Evolutionary conservation across 257 asterid species (phyloP).

Genomic region (Craterostigma plantagineum): DNA sequence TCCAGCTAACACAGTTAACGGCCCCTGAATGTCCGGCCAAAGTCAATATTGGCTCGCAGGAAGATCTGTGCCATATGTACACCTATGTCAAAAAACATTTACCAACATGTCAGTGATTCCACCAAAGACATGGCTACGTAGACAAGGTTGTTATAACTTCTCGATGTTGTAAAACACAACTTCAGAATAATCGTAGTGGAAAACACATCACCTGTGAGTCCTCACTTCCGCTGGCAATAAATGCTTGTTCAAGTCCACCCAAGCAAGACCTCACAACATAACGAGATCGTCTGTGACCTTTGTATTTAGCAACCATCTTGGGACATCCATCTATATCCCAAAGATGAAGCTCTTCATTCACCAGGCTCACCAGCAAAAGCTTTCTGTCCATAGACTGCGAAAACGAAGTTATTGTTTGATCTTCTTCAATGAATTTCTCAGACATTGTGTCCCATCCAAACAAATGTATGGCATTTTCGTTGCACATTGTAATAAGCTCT

Average conservation of each 20-base stretch:
- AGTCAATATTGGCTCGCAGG: slow-evolving; percentile 38
- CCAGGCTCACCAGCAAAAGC: slow-evolving; percentile 57
- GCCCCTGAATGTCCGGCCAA: slow-evolving; percentile 63
- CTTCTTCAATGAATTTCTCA: slow-evolving; percentile 63
- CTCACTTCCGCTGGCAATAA: slow-evolving; percentile 91
- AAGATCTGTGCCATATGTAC: slow-evolving; percentile 54
- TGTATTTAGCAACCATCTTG: slow-evolving; percentile 47
- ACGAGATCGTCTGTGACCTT: slow-evolving; percentile 78
- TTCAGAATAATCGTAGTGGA: no score
- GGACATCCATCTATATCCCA: slow-evolving; percentile 58
- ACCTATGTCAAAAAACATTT: slow-evolving; percentile 26
- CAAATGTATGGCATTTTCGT: slow-evolving; percentile 32
- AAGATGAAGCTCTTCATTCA: slow-evolving; percentile 69
- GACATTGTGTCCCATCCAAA: slow-evolving; percentile 61
- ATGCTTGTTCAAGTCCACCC: slow-evolving; percentile 73
- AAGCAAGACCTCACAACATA: slow-evolving; percentile 74
- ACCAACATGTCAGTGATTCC: neutral
- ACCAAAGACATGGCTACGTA: neutral
- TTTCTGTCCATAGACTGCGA: slow-evolving; percentile 56
- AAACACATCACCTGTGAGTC: slow-evolving; percentile 86
- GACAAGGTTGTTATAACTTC: no score
- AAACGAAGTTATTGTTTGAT: slow-evolving; percentile 54
- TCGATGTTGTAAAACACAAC: no score
- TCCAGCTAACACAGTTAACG: slow-evolving; percentile 76
- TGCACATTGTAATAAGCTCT: slow-evolving; percentile 56